Evolutionary conservation across 225 moss, liverwort and hornwort genomes (phyloP), one percentile per base, ranked within the genome.

Genomic region (Marchantia paleacea): DNA sequence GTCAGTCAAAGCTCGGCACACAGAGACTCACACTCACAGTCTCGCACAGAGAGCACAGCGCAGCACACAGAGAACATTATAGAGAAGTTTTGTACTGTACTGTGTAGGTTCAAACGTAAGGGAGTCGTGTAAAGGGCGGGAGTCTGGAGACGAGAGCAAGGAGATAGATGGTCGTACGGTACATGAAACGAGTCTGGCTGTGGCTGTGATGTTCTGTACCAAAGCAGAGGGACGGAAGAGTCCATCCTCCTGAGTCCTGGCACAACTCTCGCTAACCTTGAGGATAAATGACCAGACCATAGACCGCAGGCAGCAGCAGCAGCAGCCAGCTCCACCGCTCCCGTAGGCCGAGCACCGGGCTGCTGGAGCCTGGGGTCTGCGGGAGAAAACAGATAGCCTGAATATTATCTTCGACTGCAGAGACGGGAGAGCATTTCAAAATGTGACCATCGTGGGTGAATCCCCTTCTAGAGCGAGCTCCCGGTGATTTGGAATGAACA

Each of bases 51-150:
- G 10, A 11, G 68, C n/a, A n/a, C n/a, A n/a, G n/a, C n/a, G n/a
- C n/a, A 68, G 68, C 68, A 13, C 12, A 29, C 25, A 68, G 68
- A 31, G 39, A 68, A 31, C 68, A 68, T 68, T 68, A 68, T 30
- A 68, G 68, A 68, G 30, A 29, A 68, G 24, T 68, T 13, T 1
- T 30, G 29, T 68, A 68, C 68, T 68, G 68, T 68, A 68, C 66
- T 10, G 66, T 29, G 66, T 68, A 31, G 68, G 7, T 68, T 68
- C 68, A 68, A 68, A 68, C 28, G 14, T 28, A 28, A 68, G 31
- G 68, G n/a, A 68, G 68, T 68, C 68, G 68, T 68, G 11, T 68
- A 29, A 68, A 24, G 68, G 68, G 68, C 68, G 68, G 68, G 68
- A 68, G 39, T 39, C 39, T 39, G 39, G 39, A 39, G 39, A 39